Evolutionary conservation across 176 grass and related monocot species (phyloP).

Genomic region (Oryza officinalis): DNA sequence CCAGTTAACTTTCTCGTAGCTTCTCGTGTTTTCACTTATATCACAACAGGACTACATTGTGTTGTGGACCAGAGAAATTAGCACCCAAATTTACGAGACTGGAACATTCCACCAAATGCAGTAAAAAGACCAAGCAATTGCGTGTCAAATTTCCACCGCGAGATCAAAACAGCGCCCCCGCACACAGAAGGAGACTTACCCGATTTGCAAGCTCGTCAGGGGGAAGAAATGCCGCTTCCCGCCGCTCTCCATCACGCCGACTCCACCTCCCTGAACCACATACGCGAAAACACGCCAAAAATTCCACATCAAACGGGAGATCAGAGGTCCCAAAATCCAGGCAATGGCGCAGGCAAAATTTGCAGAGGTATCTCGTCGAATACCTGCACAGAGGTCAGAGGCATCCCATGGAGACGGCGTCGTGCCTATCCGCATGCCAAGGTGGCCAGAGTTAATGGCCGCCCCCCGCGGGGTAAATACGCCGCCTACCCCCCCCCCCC

Average conservation of each 20-base stretch:
- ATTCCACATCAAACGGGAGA: slow-evolving; percentile 23
- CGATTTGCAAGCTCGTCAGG: slow-evolving; percentile 89
- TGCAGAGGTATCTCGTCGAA: neutral
- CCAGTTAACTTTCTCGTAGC: neutral
- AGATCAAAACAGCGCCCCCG: neutral
- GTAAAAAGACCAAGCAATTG: neutral
- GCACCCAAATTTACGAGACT: neutral
- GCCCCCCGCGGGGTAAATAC: slow-evolving; percentile 26
- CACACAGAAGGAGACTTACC: slow-evolving; percentile 33
- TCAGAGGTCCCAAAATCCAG: slow-evolving; percentile 25
- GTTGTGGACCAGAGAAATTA: neutral
- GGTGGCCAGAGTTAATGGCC: slow-evolving; percentile 47
- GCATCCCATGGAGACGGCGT: slow-evolving; percentile 36
- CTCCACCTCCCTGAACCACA: slow-evolving; percentile 20
- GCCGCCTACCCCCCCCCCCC: neutral
- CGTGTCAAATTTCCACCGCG: neutral
- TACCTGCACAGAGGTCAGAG: slow-evolving; percentile 53
- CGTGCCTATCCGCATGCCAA: slow-evolving; percentile 41
- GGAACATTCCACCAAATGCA: neutral
- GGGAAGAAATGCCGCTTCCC: slow-evolving; percentile 75
- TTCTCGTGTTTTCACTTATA: neutral
- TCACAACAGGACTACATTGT: neutral
- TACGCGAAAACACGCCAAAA: slow-evolving; percentile 3
- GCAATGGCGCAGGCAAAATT: neutral
- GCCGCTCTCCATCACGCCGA: slow-evolving; percentile 41